Evolutionary conservation across 768 basidiomycete species (phyloP), one percentile per base, ranked within the genome.

Genomic region (Suillus clintonianus): DNA sequence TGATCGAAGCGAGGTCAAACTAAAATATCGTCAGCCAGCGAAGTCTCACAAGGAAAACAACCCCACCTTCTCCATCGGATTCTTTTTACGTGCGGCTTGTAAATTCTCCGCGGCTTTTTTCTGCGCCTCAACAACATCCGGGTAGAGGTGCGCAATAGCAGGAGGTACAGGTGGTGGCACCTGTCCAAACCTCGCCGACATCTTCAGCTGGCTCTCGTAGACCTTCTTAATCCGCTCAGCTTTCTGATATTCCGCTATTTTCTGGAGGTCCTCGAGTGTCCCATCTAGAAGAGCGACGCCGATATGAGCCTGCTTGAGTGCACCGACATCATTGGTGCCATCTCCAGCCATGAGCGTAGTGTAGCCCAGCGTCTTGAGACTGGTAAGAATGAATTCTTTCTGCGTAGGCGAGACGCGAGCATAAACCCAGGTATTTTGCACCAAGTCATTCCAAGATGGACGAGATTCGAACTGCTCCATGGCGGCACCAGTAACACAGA

Each of bases 251-350:
- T 99, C 95, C 1, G 95, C 93, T 66, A 99, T 99, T 77, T 91
- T 94, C 76, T 92, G 86, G 27, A 99, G 79, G 71, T 98, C 97
- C 69, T 96, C 96, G 0, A 86, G 85, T 0, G 95, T 93, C 1
- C 97, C 95, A 70, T 98, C 95, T 60, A 97, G 79, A 4, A 95
- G 80, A 1, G 97, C 97, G 34, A 99, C 92, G 58, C 97, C 97
- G 64, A 99, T 91, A 75, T 99, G 95, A 1, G 97, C 97, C 74
- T 97, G 95, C 77, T 99, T 99, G 59, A 99, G 85, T 3, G 97
- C 97, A 27, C 97, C 97, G 57, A 99, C 97, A 66, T 99, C 97
- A 73, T 99, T 99, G 5, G 97, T 99, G 36, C 97, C 97, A 72
- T 99, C 97, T 59, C 97, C 97, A 6, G 96, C 97, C 97, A 99